phyloP scores from a whole-genome alignment of 352 stramenopile genomes.

The Globisporangium cystogenes region DNA sequence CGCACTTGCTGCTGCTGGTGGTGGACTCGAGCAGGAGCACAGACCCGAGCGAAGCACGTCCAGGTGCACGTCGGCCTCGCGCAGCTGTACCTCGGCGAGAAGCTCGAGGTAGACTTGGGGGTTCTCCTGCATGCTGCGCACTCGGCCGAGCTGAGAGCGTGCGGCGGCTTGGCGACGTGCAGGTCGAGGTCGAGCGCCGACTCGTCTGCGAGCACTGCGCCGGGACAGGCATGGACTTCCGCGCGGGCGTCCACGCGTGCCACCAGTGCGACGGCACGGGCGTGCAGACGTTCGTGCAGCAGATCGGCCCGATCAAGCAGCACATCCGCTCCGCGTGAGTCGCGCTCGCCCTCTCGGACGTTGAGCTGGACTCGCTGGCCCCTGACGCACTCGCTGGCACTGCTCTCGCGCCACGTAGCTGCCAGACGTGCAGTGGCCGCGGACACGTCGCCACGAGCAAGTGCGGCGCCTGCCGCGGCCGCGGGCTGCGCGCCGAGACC shows the following conservation, averaged over 20 bases:
- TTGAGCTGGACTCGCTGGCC: too few relatives aligned
- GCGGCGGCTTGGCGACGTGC: too few relatives aligned
- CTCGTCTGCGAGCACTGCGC: constrained; percentile 36
- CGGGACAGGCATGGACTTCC: constrained; percentile 27
- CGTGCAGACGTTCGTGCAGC: constrained; percentile 26
- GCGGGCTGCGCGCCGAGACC: constrained; percentile 17
- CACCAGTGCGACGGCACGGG: constrained; percentile 30
- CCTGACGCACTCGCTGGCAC: background rate
- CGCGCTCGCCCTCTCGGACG: too few relatives aligned
- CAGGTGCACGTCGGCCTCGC: background rate
- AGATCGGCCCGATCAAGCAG: constrained; percentile 33
- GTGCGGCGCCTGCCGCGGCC: background rate
- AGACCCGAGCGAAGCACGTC: background rate
- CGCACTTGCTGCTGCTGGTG: background rate
- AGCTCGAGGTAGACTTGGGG: background rate
- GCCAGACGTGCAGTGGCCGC: background rate
- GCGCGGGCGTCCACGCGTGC: constrained; percentile 30
- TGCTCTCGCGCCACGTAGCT: background rate
- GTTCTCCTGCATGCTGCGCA: background rate
- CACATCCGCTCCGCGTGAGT: constrained; percentile 19
- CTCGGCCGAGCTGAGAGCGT: background rate
- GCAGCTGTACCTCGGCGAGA: background rate
- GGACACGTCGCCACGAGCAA: background rate
- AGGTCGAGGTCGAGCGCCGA: constrained; percentile 22
- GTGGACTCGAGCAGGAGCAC: background rate